Evolutionary conservation across 305 asterid genomes (phyloP), one percentile per base, ranked within the genome.

Genomic region (Ilex paraguariensis): DNA sequence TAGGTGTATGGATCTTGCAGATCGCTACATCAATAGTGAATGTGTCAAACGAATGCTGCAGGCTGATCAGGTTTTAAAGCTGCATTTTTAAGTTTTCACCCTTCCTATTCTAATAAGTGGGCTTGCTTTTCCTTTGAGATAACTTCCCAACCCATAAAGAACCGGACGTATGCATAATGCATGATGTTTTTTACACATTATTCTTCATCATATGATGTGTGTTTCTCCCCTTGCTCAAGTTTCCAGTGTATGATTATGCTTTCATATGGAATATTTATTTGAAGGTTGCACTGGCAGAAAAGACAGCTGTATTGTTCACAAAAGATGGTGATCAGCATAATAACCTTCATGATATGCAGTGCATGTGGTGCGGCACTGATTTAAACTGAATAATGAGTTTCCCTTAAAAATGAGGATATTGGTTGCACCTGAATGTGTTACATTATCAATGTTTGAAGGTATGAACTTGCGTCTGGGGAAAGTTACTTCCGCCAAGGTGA

Each of bases 321-420:
- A 93, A 90, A 86, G 99, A 93, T 62, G 99, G 99, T 64, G 99
- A 93, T 71, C 99, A 93, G 71, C 99, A 87, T 71, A 90, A 84
- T 73, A 93, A 82, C 72, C 96, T 93, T 68, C 88, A 90, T 60
- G 99, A 93, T 81, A 93, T 93, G 99, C 99, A 93, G 81, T 93
- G 99, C 97, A 93, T 93, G 97, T 93, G 99, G 99, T 90, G 52
- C 28, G 86, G 68, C 68, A 77, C 66, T 66, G 70, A 39, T 53
- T 69, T 46, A 40, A 62, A 54, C 14, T 9, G 4, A 3, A 3
- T 10, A 46, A 11, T 46, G 52, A 46, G 13, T 46, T 46, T 10
- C 5, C 15, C 10, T 46, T 46, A 11, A 12, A 5, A 36, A 8
- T 46, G 52, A 46, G 13, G 13, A 10, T 46, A 10, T 46, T 46